A percentile compares a stretch with the other conserved stretches of the same genome.
These are phyloP conservation scores for Suillus brevipes DNA, from an alignment of 768 basidiomycete genomes.

Conservation along the genomic window DNA sequence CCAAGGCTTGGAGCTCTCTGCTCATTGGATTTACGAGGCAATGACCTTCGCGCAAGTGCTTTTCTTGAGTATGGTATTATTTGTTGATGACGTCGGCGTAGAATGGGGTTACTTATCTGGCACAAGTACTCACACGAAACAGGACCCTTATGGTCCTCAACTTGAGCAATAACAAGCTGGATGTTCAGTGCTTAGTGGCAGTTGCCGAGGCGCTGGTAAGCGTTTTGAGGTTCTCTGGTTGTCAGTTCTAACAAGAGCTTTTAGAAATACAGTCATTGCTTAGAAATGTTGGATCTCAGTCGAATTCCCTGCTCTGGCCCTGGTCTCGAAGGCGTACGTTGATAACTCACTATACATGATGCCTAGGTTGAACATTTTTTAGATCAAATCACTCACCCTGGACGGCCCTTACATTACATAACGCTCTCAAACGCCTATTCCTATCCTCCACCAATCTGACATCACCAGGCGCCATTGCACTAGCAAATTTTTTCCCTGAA, in stretches of 20 bases:
- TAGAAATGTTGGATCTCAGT: constrained; percentile 93
- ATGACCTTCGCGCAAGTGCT: constrained; percentile 80
- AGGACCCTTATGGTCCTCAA: constrained; percentile 93
- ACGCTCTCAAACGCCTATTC: constrained; percentile 88
- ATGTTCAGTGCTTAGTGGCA: constrained; percentile 71
- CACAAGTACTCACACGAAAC: constrained; percentile 95
- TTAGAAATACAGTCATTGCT: constrained; percentile 90
- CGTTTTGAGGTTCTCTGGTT: too few species aligned
- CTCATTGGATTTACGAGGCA: constrained; percentile 89
- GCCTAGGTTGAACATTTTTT: neutral
- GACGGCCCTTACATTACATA: constrained; percentile 92
- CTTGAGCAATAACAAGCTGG: constrained; percentile 92
- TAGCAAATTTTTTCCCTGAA: constrained; percentile 96
- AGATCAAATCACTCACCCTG: constrained; percentile 86
- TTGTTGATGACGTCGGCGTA: constrained; percentile 20
- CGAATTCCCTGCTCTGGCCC: constrained; percentile 94
- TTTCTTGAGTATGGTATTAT: neutral
- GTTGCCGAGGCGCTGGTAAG: constrained; percentile 70
- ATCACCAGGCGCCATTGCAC: constrained; percentile 85
- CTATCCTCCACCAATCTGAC: constrained; percentile 80
- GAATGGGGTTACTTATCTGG: constrained; percentile 84
- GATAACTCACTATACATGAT: neutral
- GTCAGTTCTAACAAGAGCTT: neutral
- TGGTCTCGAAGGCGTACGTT: constrained; percentile 79
- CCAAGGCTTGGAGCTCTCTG: constrained; percentile 83